Base-by-base conservation (phyloP, 202 grass and related monocot species). In the Musa balbisiana region DNA sequence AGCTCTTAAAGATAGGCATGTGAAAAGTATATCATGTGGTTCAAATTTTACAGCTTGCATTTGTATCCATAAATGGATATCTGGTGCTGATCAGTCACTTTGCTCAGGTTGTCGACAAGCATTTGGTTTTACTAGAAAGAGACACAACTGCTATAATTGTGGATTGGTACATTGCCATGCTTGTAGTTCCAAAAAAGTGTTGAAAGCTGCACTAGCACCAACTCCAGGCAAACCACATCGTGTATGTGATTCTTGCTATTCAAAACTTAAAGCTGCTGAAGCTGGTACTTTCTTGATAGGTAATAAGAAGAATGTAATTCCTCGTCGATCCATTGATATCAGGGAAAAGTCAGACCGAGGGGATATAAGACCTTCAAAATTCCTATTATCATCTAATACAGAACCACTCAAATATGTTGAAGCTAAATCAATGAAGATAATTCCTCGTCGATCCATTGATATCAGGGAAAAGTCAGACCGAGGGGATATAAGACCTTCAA, bases 51-150 rank as follows among this genome's bases (percentile, higher is more conserved):
- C 90, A 0, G 85, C 93, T n/a, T 97, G 93, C 73, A 97, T 97
- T 76, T 97, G 93, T 77, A 97, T 97, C 73, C 93, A 97, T 83
- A 97, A 92, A 83, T 97, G 93, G 93, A 88, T 97, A 53, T 92
- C 90, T 70, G 87, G 87, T 67, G 87, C 86, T 62, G 93, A 97
- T 74, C 93, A 97, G 69, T 91, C 90, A 0, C 80, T 92, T 55
- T 97, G 93, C 72, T 88, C 90, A 1, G 90, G 93, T 23, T 97
- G 93, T 73, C 88, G 88, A 82, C 93, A 92, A 71, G 74, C 93
- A 66, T 97, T 97, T 82, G 93, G 93, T 50, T 97, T 97, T 75
- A 90, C 93, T 13, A 88, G 90, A 83, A 97, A 97, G 84, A 87
- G 90, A 71, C 93, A 97, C 81, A 97, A 92, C 62, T 97, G 93